These are phyloP conservation scores for Podila minutissima DNA, from an alignment of 192 early-diverging fungal genomes.

Conservation along the genomic window DNA sequence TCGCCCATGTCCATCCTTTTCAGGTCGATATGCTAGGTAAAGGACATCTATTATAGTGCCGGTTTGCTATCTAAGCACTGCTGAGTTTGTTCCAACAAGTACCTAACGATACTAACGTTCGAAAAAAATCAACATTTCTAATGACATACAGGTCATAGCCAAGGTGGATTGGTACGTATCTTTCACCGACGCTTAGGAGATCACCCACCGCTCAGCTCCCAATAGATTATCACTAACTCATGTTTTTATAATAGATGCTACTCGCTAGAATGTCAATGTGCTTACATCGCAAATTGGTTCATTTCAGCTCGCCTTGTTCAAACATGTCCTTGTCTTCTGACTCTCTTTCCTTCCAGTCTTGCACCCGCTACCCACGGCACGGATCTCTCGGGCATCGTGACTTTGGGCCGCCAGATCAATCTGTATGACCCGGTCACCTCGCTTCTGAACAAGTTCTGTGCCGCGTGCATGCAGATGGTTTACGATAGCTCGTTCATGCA, in stretches of 20 bases:
- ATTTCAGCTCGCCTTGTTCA: background rate
- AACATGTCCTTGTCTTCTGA: background rate
- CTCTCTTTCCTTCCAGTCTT: background rate
- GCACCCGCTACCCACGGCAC: background rate
- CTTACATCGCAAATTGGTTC: background rate
- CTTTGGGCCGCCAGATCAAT: background rate
- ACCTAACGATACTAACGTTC: background rate
- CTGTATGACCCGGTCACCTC: constrained; percentile 7
- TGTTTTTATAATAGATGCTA: background rate
- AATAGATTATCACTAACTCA: background rate
- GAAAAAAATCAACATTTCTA: background rate
- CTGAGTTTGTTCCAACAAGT: no score
- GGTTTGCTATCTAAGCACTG: background rate
- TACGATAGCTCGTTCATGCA: background rate
- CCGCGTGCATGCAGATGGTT: constrained; percentile 1
- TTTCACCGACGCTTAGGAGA: background rate
- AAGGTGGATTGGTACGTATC: background rate
- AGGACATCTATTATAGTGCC: background rate
- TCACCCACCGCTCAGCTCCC: no score
- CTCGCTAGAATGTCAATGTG: background rate
- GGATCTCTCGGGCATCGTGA: background rate
- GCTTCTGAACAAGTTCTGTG: background rate
- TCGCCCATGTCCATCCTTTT: no score
- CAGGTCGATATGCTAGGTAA: constrained; percentile 10
- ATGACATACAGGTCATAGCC: background rate